Base-by-base conservation (phyloP, 495 filamentous ascomycete species). In the Penicillium taxi region DNA sequence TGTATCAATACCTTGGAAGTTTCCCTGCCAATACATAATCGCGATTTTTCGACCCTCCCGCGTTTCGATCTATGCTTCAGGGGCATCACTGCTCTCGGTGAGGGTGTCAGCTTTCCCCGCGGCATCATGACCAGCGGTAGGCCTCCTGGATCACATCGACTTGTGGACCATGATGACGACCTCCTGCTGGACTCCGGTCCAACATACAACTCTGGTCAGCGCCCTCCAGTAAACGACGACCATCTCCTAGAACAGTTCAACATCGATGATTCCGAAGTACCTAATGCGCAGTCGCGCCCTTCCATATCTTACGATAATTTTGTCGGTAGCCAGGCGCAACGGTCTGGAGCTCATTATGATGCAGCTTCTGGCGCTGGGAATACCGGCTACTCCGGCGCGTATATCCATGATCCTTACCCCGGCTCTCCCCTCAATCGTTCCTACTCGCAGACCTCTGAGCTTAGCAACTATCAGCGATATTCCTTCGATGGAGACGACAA, bases 271-370 rank as follows among this genome's bases (percentile, higher is more conserved):
- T 70, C 72, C 42, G 75, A 83, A 35, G 59, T 63, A 37, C 66
- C 69, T 22, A 35, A 53, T 32, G 29, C 41, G 25, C 72, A 76
- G 43, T 59, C 78, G 37, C 83, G 91, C 37, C 84, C 86, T 29
- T 96, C 89, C 14, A 73, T 88, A 31, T 94, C 90, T 21, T 95
- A 96, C 58, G 91, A 96, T 68, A 79, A 88, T 35, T 98, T 96
- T 52, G 79, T 98, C 40, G 93, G 91, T 32, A 76, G 62, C 55
- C 69, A 40, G 52, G 68, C 19, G 59, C 69, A 37, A 54, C 73
- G 60, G 61, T 61, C 42, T 50, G 74, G 44, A 26, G 33, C 47
- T 27, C 56, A 62, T 44, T 26, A 42, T 1, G 18, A 41, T 47
- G 41, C n/a, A 22, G 42, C 46, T 37, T 33, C 48, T 18, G 39